A percentile compares a stretch with the other conserved stretches of the same genome.
These are phyloP conservation scores for Lentinula raphanica DNA, from an alignment of 768 basidiomycete species.

Conservation along the genomic window DNA sequence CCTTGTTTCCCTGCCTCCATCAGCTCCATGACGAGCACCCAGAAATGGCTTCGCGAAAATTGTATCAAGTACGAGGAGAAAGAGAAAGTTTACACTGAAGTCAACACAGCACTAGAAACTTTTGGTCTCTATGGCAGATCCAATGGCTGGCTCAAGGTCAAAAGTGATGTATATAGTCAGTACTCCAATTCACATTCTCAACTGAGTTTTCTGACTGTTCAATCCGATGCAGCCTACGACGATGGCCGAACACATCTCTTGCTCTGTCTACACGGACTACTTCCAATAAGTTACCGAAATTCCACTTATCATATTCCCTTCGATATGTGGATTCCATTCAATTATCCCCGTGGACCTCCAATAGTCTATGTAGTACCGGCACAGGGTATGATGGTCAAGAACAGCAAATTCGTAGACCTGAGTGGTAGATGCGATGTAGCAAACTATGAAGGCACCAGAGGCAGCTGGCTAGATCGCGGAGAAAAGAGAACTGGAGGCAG, in stretches of 20 bases:
- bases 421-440: conserved; percentile 68
- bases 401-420: conserved; percentile 71
- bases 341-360: conserved; percentile 80
- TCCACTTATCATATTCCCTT: conserved; percentile 91
- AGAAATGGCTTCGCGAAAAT: conserved; percentile 66
- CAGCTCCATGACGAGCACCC: no score
- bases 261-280: conserved; percentile 84
- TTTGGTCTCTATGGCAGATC: conserved; percentile 1
- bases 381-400: conserved; percentile 80
- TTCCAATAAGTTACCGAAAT: conserved; percentile 77
- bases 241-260: conserved; percentile 91
- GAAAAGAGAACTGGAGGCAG: conserved; percentile 77
- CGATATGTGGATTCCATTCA: conserved; percentile 79
- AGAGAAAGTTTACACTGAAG: conserved; percentile 58
- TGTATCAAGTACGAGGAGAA: conserved; percentile 47
- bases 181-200: conserved; percentile 6
- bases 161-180: conserved; percentile 1
- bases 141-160: neutral
- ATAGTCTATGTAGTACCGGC: conserved; percentile 91
- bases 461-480: conserved; percentile 70
- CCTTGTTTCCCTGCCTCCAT: neutral
- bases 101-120: conserved; percentile 47
- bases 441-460: conserved; percentile 32
- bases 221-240: conserved; percentile 72
- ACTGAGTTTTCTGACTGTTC: neutral